A percentile compares a stretch with the other conserved stretches of the same genome.
Evolutionary conservation across 2,329 filamentous ascomycete genomes (phyloP).

Genomic region (Colletotrichum trifolii): DNA sequence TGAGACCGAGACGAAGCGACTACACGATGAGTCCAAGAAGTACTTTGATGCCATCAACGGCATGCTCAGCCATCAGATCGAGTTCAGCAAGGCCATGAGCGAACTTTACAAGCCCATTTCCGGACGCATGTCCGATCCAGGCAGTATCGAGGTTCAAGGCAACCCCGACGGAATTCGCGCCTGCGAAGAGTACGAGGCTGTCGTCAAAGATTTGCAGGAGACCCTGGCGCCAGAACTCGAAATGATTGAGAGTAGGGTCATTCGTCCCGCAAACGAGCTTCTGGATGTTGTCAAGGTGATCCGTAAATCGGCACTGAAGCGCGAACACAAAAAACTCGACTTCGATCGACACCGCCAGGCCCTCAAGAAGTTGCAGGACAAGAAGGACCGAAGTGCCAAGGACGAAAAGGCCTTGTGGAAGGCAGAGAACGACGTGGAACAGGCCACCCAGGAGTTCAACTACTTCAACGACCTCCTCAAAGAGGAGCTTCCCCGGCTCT

Average conservation of each 20-base stretch:
- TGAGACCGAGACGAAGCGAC: slow-evolving; percentile 94
- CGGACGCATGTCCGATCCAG: slow-evolving; percentile 92
- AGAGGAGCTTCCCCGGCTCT: slow-evolving; percentile 93
- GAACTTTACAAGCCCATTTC: slow-evolving; percentile 99
- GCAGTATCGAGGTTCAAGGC: slow-evolving; percentile 82
- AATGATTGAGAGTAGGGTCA: slow-evolving; percentile 94
- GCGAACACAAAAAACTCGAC: slow-evolving; percentile 97
- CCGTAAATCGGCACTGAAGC: slow-evolving; percentile 87
- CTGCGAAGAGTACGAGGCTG: slow-evolving; percentile 94
- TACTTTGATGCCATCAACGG: slow-evolving; percentile 98
- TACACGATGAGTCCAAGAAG: slow-evolving; percentile 96
- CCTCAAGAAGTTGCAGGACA: slow-evolving; percentile 95
- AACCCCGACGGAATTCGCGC: slow-evolving; percentile 94
- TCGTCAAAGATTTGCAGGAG: slow-evolving; percentile 90
- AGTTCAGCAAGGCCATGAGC: slow-evolving; percentile 94
- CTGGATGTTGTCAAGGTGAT: slow-evolving; percentile 96
- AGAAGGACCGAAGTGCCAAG: slow-evolving; percentile 95
- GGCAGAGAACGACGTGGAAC: slow-evolving; percentile 89
- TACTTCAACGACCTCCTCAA: slow-evolving; percentile 98
- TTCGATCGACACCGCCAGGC: slow-evolving; percentile 87
- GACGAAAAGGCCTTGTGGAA: slow-evolving; percentile 98
- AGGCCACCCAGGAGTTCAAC: slow-evolving; percentile 94
- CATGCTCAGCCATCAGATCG: slow-evolving; percentile 98
- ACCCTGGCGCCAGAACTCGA: slow-evolving; percentile 92
- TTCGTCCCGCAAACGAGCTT: slow-evolving; percentile 92